A percentile compares a stretch with the other conserved stretches of the same genome.
These are phyloP conservation scores for Waltiozyma sp. DNA, from an alignment of 1,139 yeast genomes.

Conservation along the genomic window DNA sequence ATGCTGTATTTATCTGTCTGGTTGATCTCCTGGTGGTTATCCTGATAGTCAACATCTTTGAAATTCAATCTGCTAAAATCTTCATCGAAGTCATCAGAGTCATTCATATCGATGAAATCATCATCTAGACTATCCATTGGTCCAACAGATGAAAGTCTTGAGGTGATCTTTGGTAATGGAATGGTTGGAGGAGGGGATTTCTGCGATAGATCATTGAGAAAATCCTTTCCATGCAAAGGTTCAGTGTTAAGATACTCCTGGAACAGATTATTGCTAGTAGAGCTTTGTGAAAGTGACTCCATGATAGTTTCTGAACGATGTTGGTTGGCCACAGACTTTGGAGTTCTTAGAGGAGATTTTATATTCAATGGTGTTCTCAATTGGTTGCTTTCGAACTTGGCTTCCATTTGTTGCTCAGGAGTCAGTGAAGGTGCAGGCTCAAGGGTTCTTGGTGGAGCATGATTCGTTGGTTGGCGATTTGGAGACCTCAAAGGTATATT, in stretches of 20 bases:
- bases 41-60: not conserved
- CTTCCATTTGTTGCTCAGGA: conserved; percentile 6
- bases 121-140: conserved; percentile 3
- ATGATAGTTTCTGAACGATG: not conserved
- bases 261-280: conserved; percentile 13
- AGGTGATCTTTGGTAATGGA: conserved; percentile 11
- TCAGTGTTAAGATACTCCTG: not conserved
- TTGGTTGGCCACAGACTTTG: not conserved
- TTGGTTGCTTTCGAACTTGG: not conserved
- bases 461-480: conserved; percentile 11
- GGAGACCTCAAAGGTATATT: conserved; percentile 21
- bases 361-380: not conserved
- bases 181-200: conserved; percentile 14
- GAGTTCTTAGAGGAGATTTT: not conserved
- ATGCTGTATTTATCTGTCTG: conserved; percentile 8
- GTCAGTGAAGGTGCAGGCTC: conserved; percentile 12
- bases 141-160: not conserved
- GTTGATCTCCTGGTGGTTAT: conserved; percentile 2
- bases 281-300: conserved; percentile 2
- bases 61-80: not conserved
- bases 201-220: not conserved
- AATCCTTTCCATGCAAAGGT: not conserved
- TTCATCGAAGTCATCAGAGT: conserved; percentile 8
- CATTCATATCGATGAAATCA: conserved; percentile 16
- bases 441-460: not conserved